Conservation (phyloP, 169 alveolate genomes). For the Plasmodium relictum region DNA sequence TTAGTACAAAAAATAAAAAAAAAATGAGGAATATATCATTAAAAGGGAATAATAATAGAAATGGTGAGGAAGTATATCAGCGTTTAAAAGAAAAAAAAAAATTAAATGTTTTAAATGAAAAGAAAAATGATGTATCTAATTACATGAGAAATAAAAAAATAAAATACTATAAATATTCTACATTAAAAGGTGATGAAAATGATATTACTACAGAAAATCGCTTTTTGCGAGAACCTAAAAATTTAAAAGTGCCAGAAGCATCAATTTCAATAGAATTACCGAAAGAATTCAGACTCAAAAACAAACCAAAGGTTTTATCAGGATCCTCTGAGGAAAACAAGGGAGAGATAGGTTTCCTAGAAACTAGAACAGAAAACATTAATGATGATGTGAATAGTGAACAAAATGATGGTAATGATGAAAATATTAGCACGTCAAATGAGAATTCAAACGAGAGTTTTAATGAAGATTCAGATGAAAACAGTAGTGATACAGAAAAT, state of each 20-base stretch:
- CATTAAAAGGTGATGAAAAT: conserved; percentile 3
- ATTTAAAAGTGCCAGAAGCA: conserved; percentile 1
- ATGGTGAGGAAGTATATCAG: background rate
- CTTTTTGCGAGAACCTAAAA: no score
- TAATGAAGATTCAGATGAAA: background rate
- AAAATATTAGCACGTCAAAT: background rate
- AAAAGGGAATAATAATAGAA: background rate
- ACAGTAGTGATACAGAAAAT: background rate
- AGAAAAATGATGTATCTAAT: background rate
- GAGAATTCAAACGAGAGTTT: background rate
- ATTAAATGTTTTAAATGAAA: background rate
- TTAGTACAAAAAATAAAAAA: conserved; percentile 4
- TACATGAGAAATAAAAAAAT: background rate
- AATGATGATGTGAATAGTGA: background rate
- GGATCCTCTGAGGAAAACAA: background rate
- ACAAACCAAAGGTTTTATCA: background rate
- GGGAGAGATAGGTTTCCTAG: background rate
- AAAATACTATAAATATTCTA: background rate
- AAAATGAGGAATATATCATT: no score
- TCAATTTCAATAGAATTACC: conserved; percentile 36
- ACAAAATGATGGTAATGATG: background rate
- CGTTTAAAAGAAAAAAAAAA: background rate
- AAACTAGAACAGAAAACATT: conserved; percentile 1
- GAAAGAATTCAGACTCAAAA: background rate
- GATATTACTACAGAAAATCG: background rate